These are phyloP conservation scores for Nakaseomyces kungkrabaensis DNA, from an alignment of 1,139 yeast genomes.

Conservation along the genomic window DNA sequence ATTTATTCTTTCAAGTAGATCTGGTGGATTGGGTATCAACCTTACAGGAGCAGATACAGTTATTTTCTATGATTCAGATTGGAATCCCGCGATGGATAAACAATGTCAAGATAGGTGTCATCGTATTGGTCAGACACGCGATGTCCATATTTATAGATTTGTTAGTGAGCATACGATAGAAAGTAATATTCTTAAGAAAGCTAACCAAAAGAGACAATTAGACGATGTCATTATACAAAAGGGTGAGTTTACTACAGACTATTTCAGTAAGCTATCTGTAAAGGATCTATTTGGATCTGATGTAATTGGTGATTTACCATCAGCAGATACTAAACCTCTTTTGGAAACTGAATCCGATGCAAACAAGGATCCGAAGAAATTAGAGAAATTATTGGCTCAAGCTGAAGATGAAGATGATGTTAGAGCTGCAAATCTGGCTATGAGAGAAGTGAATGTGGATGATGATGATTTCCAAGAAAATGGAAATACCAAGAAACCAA, in stretches of 20 bases:
- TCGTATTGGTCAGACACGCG: constrained; percentile 96
- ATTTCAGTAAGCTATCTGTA: constrained; percentile 83
- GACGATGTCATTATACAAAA: constrained; percentile 96
- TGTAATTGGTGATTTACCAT: constrained; percentile 29
- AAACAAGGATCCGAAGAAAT: constrained; percentile 31
- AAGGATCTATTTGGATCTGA: constrained; percentile 73
- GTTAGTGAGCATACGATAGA: constrained; percentile 96
- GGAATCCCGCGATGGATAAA: constrained; percentile 99
- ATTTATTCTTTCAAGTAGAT: constrained; percentile 85
- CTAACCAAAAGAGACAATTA: constrained; percentile 88
- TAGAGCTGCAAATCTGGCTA: constrained; percentile 80
- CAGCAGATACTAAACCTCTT: constrained; percentile 30
- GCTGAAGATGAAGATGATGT: constrained; percentile 98
- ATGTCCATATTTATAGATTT: constrained; percentile 92
- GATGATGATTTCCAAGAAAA: constrained; percentile 68
- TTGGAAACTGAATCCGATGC: constrained; percentile 28
- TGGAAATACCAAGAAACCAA: constrained; percentile 6
- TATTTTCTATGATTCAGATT: constrained; percentile 96
- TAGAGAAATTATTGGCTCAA: constrained; percentile 68
- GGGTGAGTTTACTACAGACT: constrained; percentile 96
- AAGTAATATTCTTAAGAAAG: constrained; percentile 85
- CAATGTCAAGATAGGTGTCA: constrained; percentile 99
- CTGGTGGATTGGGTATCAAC: constrained; percentile 97
- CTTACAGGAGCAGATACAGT: constrained; percentile 98
- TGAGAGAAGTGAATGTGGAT: constrained; percentile 77